Conservation (phyloP, 1,284 basidiomycete genomes). For the Rhodotorula sp. region DNA sequence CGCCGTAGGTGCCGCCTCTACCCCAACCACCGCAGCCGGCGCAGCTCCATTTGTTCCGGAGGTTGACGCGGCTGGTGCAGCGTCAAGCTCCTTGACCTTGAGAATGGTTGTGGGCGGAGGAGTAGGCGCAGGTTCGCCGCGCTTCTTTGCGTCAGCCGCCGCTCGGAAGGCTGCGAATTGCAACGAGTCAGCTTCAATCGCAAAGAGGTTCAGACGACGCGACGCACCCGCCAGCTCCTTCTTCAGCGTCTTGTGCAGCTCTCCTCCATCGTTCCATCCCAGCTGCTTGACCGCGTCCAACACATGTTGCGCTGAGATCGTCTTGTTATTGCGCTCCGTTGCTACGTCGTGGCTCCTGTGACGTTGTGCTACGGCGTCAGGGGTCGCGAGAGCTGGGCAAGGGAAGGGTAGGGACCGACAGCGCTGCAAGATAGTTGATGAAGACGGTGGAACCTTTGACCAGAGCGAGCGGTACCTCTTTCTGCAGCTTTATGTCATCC, state of each 20-base stretch:
- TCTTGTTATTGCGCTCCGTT: conserved; percentile 35
- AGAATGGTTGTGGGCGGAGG: not conserved
- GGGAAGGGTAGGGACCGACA: conserved; percentile 30
- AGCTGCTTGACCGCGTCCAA: conserved; percentile 39
- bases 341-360: conserved; percentile 39
- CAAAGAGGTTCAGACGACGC: not conserved
- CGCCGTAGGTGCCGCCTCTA: not conserved
- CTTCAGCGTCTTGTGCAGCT: conserved; percentile 27
- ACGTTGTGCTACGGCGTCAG: not conserved
- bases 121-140: conserved; percentile 35
- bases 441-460: conserved; percentile 43
- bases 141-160: conserved; percentile 44
- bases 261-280: conserved; percentile 37
- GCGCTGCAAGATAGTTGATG: conserved; percentile 42
- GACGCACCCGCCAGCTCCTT: conserved; percentile 35
- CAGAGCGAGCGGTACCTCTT: conserved; percentile 40
- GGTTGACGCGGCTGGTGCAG: not conserved
- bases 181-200: not conserved
- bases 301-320: conserved; percentile 40
- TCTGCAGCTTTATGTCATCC: conserved; percentile 32
- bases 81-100: not conserved
- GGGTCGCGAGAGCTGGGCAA: not conserved
- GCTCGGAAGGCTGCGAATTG: not conserved
- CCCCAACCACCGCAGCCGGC: not conserved
- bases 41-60: not conserved